Base-by-base conservation (phyloP, 768 basidiomycete species). In the Kwoniella pini region DNA sequence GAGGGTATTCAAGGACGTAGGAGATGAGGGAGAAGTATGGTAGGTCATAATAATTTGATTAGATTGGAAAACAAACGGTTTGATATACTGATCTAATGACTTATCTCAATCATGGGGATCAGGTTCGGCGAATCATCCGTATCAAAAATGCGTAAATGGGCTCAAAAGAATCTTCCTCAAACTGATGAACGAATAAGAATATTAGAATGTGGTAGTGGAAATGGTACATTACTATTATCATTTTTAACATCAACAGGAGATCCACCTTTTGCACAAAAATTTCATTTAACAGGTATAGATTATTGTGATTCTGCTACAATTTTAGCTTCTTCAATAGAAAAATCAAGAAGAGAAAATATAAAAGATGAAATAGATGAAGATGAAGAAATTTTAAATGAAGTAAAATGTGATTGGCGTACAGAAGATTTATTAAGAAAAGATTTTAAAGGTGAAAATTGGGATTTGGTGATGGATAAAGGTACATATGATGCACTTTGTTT, bases 1-100 rank as follows among this genome's bases (percentile, higher is more conserved):
- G 3, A 57, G 70, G 28, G 77, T 75, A 15, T 81, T 79, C 60
- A 67, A 77, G 28, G 80, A 80, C 50, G 76, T 79, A 4, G 81
- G 81, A 1, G 80, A 81, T 51, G 80, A 81, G 57, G 81, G 81
- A 7, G 81, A 81, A 62, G 75, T 81, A 27, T 81, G 80, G 80
- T 81, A 10, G 55, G 79, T 38, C n/a, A 19, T 28, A 39, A 24
- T 1, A n/a, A 17, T 27, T 24, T 10, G 48, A 46, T 2, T n/a
- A 31, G 19, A 19, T 10, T 39, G 21, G 15, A 33, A 15, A 36
- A n/a, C 36, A 3, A 15, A 7, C 19, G n/a, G n/a, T n/a, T n/a
- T n/a, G n/a, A n/a, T n/a, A n/a, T n/a, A n/a, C n/a, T n/a, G n/a
- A n/a, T n/a, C n/a, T n/a, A n/a, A 4, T 24, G 28, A 30, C 48